phyloP scores from a whole-genome alignment of 495 filamentous ascomycete species.

The Cairneyella variabilis region DNA sequence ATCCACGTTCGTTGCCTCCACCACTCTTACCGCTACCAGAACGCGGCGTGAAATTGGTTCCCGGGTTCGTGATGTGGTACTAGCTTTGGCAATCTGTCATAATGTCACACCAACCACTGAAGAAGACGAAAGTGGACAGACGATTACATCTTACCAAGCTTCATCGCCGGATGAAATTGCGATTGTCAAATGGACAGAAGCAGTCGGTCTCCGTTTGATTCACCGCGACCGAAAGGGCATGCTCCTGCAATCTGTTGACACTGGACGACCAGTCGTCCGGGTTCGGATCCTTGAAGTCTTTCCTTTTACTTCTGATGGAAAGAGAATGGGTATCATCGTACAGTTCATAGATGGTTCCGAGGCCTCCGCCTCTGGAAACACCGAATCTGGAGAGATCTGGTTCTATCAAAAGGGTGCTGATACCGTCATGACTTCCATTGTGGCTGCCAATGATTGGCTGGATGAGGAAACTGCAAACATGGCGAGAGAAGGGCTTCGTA shows the following conservation, averaged over 20 bases:
- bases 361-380: constrained; percentile 30
- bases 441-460: constrained; percentile 94
- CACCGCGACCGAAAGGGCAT: constrained; percentile 87
- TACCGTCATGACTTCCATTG: constrained; percentile 93
- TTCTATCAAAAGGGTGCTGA: constrained; percentile 99
- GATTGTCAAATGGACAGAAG: constrained; percentile 93
- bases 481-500: constrained; percentile 93
- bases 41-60: constrained; percentile 90
- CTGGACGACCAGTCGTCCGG: constrained; percentile 72
- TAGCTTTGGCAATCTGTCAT: constrained; percentile 92
- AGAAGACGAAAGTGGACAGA: constrained; percentile 74
- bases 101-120: constrained; percentile 94
- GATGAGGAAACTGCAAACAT: constrained; percentile 99
- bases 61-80: constrained; percentile 82
- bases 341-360: constrained; percentile 62
- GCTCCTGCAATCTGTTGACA: constrained; percentile 72
- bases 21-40: constrained; percentile 62
- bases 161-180: constrained; percentile 98
- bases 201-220: constrained; percentile 78
- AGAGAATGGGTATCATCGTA: constrained; percentile 97
- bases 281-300: constrained; percentile 92
- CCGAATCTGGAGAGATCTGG: constrained; percentile 72
- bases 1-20: constrained; percentile 55
- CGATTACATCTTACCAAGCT: constrained; percentile 87
- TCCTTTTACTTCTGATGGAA: constrained; percentile 95